These are phyloP conservation scores for Neurospora sublineolata DNA, from an alignment of 495 filamentous ascomycete species.

Conservation along the genomic window DNA sequence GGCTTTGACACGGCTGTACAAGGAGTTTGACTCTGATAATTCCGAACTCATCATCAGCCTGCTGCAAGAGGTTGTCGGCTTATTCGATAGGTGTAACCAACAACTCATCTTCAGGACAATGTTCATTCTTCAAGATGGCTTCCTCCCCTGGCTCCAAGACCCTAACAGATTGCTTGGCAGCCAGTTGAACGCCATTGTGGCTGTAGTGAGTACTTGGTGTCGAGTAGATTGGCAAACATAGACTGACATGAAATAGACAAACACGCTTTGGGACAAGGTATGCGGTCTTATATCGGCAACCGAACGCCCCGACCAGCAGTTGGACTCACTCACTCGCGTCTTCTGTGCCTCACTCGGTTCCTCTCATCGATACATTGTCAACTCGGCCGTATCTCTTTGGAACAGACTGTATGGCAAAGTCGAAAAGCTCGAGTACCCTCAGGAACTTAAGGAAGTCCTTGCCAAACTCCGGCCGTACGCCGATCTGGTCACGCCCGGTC, in stretches of 20 bases:
- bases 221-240: neutral
- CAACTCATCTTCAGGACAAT: constrained; percentile 29
- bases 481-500: constrained; percentile 29
- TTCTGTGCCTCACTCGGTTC: constrained; percentile 39
- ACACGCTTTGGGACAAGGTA: constrained; percentile 31
- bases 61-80: constrained; percentile 23
- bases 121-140: constrained; percentile 45
- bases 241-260: constrained; percentile 23
- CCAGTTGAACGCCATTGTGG: constrained; percentile 16
- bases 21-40: constrained; percentile 12
- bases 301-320: constrained; percentile 22
- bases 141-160: constrained; percentile 53
- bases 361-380: constrained; percentile 32
- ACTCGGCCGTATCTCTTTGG: constrained; percentile 30
- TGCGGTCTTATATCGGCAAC: constrained; percentile 19
- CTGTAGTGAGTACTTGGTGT: constrained; percentile 23
- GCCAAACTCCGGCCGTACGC: constrained; percentile 27
- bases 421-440: constrained; percentile 29
- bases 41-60: constrained; percentile 17
- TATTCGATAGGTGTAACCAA: constrained; percentile 27
- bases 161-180: constrained; percentile 23
- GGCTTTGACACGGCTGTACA: constrained; percentile 36
- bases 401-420: constrained; percentile 29
- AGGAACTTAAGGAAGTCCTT: constrained; percentile 29
- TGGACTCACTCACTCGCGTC: constrained; percentile 28